A percentile compares a stretch with the other conserved stretches of the same genome.
phyloP scores from a whole-genome alignment of 768 basidiomycete genomes.

The Rhizopogon roseolus region DNA sequence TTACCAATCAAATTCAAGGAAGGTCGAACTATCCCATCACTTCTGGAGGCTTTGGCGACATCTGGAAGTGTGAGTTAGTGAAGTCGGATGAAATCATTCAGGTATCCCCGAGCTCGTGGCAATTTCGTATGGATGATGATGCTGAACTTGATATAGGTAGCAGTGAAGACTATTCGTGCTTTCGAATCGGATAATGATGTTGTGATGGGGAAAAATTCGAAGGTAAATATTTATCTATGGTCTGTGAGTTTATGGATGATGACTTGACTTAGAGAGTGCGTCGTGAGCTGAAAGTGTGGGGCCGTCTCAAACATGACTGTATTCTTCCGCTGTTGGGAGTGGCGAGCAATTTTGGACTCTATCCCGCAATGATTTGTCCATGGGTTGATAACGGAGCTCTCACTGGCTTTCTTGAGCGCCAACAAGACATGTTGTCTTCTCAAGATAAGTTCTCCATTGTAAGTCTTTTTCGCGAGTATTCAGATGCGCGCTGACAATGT shows the following conservation, averaged over 20 bases:
- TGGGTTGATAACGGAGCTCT: conserved; percentile 13
- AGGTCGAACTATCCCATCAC: not conserved
- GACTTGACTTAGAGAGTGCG: conserved; percentile 17
- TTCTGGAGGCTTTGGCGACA: conserved; percentile 1
- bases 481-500: not conserved
- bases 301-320: conserved; percentile 9
- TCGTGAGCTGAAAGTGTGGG: conserved; percentile 18
- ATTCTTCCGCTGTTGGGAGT: conserved; percentile 14
- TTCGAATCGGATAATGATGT: not conserved
- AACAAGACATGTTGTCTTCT: not conserved
- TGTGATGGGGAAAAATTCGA: not conserved
- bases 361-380: conserved; percentile 16
- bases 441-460: conserved; percentile 13
- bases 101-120: not conserved
- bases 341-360: conserved; percentile 13
- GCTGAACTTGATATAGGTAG: not conserved
- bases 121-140: not conserved
- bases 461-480: not conserved
- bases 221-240: not conserved
- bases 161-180: not conserved
- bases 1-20: not conserved
- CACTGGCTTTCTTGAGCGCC: conserved; percentile 8
- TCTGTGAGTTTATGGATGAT: not conserved
- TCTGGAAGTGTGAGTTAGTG: conserved; percentile 13
- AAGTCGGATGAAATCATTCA: not conserved